Percentiles rank a stretch among this genome's conserved stretches.
Evolutionary conservation across 2,329 filamentous ascomycete species (phyloP).

Genomic region (Emmonsia crescens): DNA sequence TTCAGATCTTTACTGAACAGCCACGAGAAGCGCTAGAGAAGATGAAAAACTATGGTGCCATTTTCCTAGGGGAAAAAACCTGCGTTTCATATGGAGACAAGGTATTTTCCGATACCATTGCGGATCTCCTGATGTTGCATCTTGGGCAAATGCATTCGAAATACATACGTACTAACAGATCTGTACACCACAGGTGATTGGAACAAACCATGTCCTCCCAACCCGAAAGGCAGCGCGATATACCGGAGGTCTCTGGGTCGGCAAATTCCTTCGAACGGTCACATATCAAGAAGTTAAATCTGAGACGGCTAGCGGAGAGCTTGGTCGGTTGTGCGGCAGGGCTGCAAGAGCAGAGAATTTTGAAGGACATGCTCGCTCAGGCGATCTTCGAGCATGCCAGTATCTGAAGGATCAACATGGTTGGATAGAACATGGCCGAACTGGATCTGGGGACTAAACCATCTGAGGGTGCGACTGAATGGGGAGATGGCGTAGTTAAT

Average conservation of each 20-base stretch:
- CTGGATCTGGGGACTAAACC: background rate
- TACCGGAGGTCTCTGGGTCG: slow-evolving; percentile 45
- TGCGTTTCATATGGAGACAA: slow-evolving; percentile 47
- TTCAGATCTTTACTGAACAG: slow-evolving; percentile 39
- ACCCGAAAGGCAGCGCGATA: slow-evolving; percentile 39
- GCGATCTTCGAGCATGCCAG: slow-evolving; percentile 37
- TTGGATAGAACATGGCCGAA: slow-evolving; percentile 31
- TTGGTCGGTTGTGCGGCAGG: slow-evolving; percentile 41
- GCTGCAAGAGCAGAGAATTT: slow-evolving; percentile 42
- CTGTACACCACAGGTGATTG: slow-evolving; percentile 34
- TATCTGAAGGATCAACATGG: slow-evolving; percentile 33
- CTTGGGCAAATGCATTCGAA: background rate
- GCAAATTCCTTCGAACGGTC: slow-evolving; percentile 43
- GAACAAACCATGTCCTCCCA: slow-evolving; percentile 46
- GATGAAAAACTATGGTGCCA: slow-evolving; percentile 42
- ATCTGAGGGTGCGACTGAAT: background rate
- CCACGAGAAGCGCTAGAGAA: slow-evolving; percentile 41
- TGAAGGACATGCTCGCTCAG: slow-evolving; percentile 43
- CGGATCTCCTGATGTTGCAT: background rate
- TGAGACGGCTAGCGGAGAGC: slow-evolving; percentile 35
- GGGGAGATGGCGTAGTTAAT: background rate
- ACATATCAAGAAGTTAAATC: slow-evolving; percentile 43
- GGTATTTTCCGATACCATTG: slow-evolving; percentile 19
- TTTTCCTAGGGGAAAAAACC: slow-evolving; percentile 43
- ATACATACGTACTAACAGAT: background rate